Conservation (phyloP, 768 basidiomycete species). For the Boletus vinaceobasis region DNA sequence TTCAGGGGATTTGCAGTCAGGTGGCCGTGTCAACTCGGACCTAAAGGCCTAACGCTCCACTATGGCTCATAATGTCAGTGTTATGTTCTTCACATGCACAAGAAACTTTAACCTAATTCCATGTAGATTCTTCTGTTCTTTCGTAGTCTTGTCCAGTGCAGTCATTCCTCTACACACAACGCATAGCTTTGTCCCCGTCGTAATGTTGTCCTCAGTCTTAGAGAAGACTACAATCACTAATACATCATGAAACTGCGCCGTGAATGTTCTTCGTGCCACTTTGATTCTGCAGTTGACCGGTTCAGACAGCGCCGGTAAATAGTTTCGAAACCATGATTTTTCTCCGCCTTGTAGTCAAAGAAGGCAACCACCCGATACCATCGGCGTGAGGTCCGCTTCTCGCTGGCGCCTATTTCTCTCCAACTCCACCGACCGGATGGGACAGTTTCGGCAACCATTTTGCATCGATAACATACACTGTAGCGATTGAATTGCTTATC, state of each 20-base stretch:
- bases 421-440: not conserved
- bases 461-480: slow-evolving; percentile 15
- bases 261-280: slow-evolving; percentile 12
- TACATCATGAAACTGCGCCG: slow-evolving; percentile 11
- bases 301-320: slow-evolving; percentile 13
- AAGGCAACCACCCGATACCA: not conserved
- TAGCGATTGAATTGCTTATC: slow-evolving; percentile 29
- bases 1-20: not conserved
- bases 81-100: not conserved
- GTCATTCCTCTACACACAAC: slow-evolving; percentile 10
- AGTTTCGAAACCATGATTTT: slow-evolving; percentile 3
- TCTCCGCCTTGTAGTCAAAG: not conserved
- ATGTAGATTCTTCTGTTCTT: not conserved
- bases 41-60: not conserved
- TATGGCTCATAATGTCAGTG: slow-evolving; percentile 7
- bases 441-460: slow-evolving; percentile 5
- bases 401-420: not conserved
- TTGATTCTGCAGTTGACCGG: slow-evolving; percentile 5
- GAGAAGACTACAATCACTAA: slow-evolving; percentile 14
- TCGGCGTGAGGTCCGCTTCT: not conserved
- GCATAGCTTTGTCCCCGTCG: slow-evolving; percentile 16
- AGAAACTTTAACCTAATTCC: not conserved
- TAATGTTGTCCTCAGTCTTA: slow-evolving; percentile 20
- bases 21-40: not conserved
- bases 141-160: slow-evolving; percentile 4